Percentiles rank a stretch among this genome's conserved stretches.
Conservation (phyloP, 768 basidiomycete genomes). For the Phanerodontia chrysosporium region DNA sequence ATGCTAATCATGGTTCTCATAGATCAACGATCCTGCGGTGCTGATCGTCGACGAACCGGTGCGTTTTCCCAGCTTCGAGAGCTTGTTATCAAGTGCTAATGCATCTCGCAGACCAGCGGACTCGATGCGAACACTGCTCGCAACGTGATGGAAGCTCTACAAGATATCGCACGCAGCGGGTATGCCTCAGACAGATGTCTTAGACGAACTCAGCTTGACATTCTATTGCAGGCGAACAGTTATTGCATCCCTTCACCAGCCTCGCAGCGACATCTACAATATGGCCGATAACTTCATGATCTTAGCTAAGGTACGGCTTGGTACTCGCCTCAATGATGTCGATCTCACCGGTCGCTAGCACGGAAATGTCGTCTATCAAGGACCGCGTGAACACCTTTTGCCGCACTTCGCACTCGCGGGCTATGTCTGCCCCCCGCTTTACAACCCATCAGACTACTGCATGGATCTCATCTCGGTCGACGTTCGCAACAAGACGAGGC, state of each 20-base stretch:
- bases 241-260: constrained; percentile 30
- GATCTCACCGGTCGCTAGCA: too few species aligned
- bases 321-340: neutral
- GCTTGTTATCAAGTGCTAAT: too few species aligned
- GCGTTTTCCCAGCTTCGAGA: neutral
- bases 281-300: constrained; percentile 20
- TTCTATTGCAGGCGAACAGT: constrained; percentile 42
- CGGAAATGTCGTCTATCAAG: constrained; percentile 21
- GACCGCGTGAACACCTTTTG: constrained; percentile 26
- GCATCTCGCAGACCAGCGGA: constrained; percentile 21
- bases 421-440: constrained; percentile 29
- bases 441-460: constrained; percentile 40
- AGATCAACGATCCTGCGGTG: constrained; percentile 13
- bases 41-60: constrained; percentile 12
- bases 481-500: constrained; percentile 3
- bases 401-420: constrained; percentile 32
- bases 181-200: too few species aligned
- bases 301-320: constrained; percentile 15
- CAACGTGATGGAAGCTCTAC: constrained; percentile 40
- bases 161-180: constrained; percentile 20
- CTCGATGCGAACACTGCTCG: constrained; percentile 41
- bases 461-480: constrained; percentile 30
- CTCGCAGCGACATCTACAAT: constrained; percentile 27
- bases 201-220: too few species aligned
- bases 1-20: neutral